Conservation (phyloP, 2,329 filamentous ascomycete genomes). For the Fusarium sp. region DNA sequence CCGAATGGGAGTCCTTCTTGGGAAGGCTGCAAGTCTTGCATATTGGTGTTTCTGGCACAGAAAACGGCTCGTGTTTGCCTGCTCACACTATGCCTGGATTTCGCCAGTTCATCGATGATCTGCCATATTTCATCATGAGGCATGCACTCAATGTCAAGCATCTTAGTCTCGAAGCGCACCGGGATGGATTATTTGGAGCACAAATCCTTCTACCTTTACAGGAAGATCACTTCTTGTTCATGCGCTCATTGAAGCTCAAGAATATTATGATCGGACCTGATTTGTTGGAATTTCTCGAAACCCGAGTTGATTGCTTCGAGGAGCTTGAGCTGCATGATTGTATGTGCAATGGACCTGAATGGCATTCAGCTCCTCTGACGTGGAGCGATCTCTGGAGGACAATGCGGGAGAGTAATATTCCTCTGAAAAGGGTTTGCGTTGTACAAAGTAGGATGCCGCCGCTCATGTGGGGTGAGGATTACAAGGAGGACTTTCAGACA, state of each 20-base stretch:
- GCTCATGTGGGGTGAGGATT: not conserved
- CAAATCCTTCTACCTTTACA: not conserved
- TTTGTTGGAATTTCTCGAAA: not conserved
- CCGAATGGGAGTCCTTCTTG: not conserved
- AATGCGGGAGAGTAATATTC: rapidly evolving
- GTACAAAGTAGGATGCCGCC: not conserved
- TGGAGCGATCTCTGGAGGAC: not conserved
- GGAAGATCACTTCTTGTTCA: rapidly evolving
- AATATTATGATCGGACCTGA: not conserved
- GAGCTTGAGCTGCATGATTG: slow-evolving; percentile 4
- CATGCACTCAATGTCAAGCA: not conserved
- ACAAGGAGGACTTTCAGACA: not conserved
- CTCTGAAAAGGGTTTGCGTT: not conserved
- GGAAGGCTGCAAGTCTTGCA: not conserved
- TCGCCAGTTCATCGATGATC: not conserved
- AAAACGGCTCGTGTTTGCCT: not conserved
- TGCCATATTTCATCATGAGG: not conserved
- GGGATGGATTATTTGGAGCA: not conserved
- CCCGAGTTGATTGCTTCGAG: not conserved
- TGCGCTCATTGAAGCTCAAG: not conserved
- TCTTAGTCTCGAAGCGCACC: not conserved
- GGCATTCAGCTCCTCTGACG: rapidly evolving
- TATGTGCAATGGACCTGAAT: not conserved
- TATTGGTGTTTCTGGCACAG: not conserved
- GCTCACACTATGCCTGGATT: not conserved